Evolutionary conservation across 2,329 filamentous ascomycete species (phyloP).

Genomic region (Mariannaea elegans): DNA sequence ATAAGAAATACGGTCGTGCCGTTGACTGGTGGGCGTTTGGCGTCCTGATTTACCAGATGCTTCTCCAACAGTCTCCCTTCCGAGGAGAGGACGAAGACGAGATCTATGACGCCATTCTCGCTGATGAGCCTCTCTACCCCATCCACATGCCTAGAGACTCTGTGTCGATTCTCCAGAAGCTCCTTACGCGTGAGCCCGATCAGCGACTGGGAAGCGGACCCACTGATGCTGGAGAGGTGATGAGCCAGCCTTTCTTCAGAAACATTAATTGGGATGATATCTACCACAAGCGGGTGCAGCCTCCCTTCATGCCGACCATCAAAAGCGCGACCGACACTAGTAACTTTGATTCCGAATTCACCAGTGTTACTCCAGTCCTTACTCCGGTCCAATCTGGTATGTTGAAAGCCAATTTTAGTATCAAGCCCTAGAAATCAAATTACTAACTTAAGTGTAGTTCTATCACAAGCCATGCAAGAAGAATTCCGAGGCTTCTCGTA

Average conservation of each 20-base stretch:
- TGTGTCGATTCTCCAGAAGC: conserved; percentile 96
- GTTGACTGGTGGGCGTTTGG: conserved; percentile 99
- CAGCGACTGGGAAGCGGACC: conserved; percentile 91
- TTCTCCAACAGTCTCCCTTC: conserved; percentile 98
- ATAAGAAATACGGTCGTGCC: conserved; percentile 97
- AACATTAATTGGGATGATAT: conserved; percentile 99
- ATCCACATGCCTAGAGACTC: conserved; percentile 99
- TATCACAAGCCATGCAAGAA: conserved; percentile 99
- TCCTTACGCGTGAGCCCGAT: conserved; percentile 94
- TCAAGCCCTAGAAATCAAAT: not conserved
- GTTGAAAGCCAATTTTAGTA: conserved; percentile 45
- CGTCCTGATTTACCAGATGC: conserved; percentile 99
- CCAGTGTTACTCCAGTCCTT: conserved; percentile 95
- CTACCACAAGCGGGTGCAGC: conserved; percentile 90
- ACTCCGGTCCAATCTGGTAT: conserved; percentile 97
- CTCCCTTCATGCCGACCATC: conserved; percentile 90
- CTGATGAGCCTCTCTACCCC: conserved; percentile 95
- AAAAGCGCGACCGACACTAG: conserved; percentile 97
- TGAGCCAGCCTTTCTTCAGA: conserved; percentile 98
- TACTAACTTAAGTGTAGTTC: conserved; percentile 65
- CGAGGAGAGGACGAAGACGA: conserved; percentile 98
- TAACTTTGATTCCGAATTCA: conserved; percentile 99
- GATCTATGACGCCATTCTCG: conserved; percentile 98
- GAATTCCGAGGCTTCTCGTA: conserved; percentile 99
- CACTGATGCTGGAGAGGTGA: conserved; percentile 97